Percentiles rank a stretch among this genome's conserved stretches.
Conservation (phyloP, 2,329 filamentous ascomycete species). For the Penicillium sp. region DNA sequence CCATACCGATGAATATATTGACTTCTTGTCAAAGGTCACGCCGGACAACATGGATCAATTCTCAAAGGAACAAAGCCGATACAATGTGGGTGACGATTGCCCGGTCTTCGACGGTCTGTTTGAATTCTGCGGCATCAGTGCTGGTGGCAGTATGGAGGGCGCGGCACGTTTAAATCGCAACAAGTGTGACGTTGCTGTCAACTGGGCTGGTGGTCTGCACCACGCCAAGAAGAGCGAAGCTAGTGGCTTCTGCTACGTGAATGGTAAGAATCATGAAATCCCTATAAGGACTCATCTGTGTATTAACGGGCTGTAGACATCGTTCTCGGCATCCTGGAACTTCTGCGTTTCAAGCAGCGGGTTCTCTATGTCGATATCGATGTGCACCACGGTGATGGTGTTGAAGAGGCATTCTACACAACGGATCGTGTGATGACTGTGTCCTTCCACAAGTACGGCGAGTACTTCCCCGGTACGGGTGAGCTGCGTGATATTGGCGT, state of each 20-base stretch:
- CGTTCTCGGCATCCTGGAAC: conserved; percentile 67
- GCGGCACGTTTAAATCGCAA: conserved; percentile 69
- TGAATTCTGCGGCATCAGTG: conserved; percentile 72
- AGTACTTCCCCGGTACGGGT: conserved; percentile 73
- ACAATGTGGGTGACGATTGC: conserved; percentile 68
- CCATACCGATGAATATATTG: conserved; percentile 74
- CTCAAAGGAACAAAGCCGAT: conserved; percentile 83
- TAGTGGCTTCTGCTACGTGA: conserved; percentile 97
- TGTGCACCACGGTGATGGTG: conserved; percentile 70
- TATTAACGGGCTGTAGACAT: conserved; percentile 55
- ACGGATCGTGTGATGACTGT: conserved; percentile 74
- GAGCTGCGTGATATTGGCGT: conserved; percentile 71
- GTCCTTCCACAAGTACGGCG: conserved; percentile 74
- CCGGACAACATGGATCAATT: conserved; percentile 98
- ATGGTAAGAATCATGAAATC: conserved; percentile 55
- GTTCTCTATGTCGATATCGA: conserved; percentile 71
- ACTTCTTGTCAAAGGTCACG: conserved; percentile 81
- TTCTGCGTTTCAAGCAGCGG: conserved; percentile 66
- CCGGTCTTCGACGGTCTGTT: conserved; percentile 73
- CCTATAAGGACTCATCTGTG: not conserved
- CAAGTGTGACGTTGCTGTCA: conserved; percentile 70
- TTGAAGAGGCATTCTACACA: conserved; percentile 73
- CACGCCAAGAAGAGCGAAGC: conserved; percentile 96
- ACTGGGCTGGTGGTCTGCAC: conserved; percentile 95
- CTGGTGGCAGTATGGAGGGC: conserved; percentile 72